phyloP scores from a whole-genome alignment of 768 basidiomycete species.

The Serendipita sp. region DNA sequence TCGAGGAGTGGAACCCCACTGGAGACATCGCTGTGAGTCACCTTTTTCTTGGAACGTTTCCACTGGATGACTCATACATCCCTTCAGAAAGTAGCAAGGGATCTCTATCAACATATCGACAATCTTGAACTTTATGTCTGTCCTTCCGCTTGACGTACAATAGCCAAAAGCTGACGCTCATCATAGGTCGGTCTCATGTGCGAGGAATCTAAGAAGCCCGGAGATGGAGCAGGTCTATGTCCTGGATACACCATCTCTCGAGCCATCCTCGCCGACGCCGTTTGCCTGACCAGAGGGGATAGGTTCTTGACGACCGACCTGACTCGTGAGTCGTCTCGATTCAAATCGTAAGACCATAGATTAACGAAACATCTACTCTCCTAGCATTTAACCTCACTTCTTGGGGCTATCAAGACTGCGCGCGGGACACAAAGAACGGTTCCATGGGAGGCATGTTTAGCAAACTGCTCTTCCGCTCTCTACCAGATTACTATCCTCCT shows the following conservation, averaged over 20 bases:
- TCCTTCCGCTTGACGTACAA: too few relatives aligned
- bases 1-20: constrained; percentile 25
- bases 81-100: constrained; percentile 40
- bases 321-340: constrained; percentile 41
- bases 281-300: constrained; percentile 62
- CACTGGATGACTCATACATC: background rate
- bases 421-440: constrained; percentile 45
- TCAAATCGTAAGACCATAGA: too few relatives aligned
- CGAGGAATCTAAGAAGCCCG: constrained; percentile 50
- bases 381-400: constrained; percentile 57
- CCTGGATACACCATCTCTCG: constrained; percentile 74
- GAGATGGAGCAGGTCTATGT: constrained; percentile 59
- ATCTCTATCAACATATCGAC: constrained; percentile 56
- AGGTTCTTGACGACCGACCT: constrained; percentile 63
- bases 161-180: too few relatives aligned
- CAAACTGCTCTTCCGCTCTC: constrained; percentile 52
- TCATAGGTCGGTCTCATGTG: constrained; percentile 41
- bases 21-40: constrained; percentile 24
- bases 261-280: constrained; percentile 70
- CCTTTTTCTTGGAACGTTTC: constrained; percentile 7
- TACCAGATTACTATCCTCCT: constrained; percentile 52
- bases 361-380: too few relatives aligned
- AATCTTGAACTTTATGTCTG: constrained; percentile 67
- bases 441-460: constrained; percentile 64
- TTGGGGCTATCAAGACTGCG: constrained; percentile 67